These are phyloP conservation scores for Microcyclospora tardicrescens DNA, from an alignment of 2,329 filamentous ascomycete species.

Conservation along the genomic window DNA sequence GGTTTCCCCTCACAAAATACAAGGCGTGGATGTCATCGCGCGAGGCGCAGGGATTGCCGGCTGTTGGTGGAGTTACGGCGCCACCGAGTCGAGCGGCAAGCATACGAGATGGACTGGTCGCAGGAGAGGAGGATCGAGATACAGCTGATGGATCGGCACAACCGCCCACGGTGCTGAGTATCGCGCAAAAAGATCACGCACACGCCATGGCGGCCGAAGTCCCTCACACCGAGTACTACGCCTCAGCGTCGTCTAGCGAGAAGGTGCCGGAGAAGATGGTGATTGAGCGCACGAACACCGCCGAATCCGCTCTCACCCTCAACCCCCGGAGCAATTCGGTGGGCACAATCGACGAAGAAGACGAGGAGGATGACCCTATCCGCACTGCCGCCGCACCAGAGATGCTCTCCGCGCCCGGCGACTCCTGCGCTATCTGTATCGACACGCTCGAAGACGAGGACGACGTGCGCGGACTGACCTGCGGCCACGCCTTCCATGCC, in stretches of 20 bases:
- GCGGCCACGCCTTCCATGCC: conserved; percentile 96
- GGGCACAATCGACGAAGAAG: conserved; percentile 48
- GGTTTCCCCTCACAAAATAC: conserved; percentile 93
- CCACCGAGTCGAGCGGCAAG: conserved; percentile 62
- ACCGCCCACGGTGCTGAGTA: conserved; percentile 26
- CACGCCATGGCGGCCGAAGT: conserved; percentile 1
- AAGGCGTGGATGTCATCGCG: conserved; percentile 83
- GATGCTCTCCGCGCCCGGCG: conserved; percentile 66
- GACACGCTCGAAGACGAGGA: conserved; percentile 91
- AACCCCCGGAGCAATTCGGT: conserved; percentile 19
- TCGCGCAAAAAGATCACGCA: conserved; percentile 36
- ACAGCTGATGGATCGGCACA: conserved; percentile 15
- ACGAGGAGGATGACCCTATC: conserved; percentile 69
- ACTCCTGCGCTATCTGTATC: conserved; percentile 93
- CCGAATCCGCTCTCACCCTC: conserved; percentile 6
- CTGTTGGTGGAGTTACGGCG: conserved; percentile 68
- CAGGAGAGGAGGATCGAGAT: conserved; percentile 18
- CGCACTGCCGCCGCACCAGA: conserved; percentile 71
- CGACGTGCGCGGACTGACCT: conserved; percentile 83
- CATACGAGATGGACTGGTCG: conserved; percentile 42
- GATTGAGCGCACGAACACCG: not conserved
- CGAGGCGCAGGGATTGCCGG: conserved; percentile 70
- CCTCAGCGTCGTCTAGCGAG: not conserved
- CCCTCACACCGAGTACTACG: conserved; percentile 9
- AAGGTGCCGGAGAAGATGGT: not conserved